Percentiles rank a stretch among this genome's conserved stretches.
Evolutionary conservation across 202 grass and related monocot genomes (phyloP).

Genomic region (Setaria viridis): DNA sequence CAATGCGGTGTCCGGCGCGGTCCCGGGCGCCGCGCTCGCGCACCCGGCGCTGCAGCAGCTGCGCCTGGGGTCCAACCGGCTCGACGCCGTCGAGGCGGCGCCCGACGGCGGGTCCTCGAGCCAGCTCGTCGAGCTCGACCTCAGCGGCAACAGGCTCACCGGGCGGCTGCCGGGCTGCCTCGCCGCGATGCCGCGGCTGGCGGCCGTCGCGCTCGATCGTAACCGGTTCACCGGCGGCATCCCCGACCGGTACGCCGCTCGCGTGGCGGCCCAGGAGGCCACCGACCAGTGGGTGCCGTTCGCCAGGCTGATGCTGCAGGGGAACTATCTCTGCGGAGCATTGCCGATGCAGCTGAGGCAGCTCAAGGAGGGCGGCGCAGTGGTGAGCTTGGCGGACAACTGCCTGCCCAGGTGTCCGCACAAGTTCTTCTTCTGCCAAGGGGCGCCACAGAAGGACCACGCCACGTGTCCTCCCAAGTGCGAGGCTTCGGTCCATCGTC

Average conservation of each 20-base stretch:
- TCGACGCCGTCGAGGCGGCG: slow-evolving; percentile 38
- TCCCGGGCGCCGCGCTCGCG: slow-evolving; percentile 51
- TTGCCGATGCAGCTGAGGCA: slow-evolving; percentile 47
- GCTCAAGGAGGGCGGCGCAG: slow-evolving; percentile 48
- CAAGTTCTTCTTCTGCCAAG: slow-evolving; percentile 58
- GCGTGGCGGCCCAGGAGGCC: slow-evolving; percentile 15
- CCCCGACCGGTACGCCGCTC: slow-evolving; percentile 54
- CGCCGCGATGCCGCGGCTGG: slow-evolving; percentile 49
- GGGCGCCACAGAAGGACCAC: slow-evolving; percentile 51
- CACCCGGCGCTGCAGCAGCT: slow-evolving; percentile 67
- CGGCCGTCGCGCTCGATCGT: slow-evolving; percentile 51
- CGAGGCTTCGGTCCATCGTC: slow-evolving; percentile 14
- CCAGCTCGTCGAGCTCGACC: slow-evolving; percentile 53
- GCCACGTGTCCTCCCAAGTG: slow-evolving; percentile 57
- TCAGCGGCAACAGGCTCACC: slow-evolving; percentile 44
- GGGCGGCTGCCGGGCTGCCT: slow-evolving; percentile 50
- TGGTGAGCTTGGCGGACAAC: slow-evolving; percentile 62
- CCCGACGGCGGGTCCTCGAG: slow-evolving; percentile 32
- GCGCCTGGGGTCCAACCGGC: slow-evolving; percentile 48
- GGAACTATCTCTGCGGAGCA: slow-evolving; percentile 54
- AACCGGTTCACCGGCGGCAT: slow-evolving; percentile 65
- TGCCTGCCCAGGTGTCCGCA: slow-evolving; percentile 56
- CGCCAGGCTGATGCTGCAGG: slow-evolving; percentile 52
- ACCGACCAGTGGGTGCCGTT: slow-evolving; percentile 46
- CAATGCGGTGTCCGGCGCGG: slow-evolving; percentile 45